Percentiles rank a stretch among this genome's conserved stretches.
Evolutionary conservation across 768 basidiomycete genomes (phyloP).

Genomic region (Myochromella boudieri): DNA sequence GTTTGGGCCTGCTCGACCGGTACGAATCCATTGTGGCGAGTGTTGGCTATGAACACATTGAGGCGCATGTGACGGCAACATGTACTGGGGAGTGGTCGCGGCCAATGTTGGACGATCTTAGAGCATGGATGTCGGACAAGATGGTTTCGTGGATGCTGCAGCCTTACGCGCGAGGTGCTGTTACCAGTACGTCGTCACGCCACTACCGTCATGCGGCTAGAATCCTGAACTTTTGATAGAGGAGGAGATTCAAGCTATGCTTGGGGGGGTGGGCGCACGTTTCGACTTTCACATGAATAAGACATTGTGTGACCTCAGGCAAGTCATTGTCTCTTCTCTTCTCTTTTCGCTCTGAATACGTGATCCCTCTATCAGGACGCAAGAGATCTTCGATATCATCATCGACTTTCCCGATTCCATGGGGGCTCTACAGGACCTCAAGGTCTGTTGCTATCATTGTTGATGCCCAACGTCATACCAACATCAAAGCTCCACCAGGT

Average conservation of each 20-base stretch:
- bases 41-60: slow-evolving; percentile 86
- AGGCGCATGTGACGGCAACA: slow-evolving; percentile 62
- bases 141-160: slow-evolving; percentile 85
- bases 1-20: slow-evolving; percentile 75
- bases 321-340: slow-evolving; percentile 16
- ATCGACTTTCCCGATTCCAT: slow-evolving; percentile 89
- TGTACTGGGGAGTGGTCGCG: slow-evolving; percentile 72
- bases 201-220: no score
- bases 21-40: slow-evolving; percentile 82
- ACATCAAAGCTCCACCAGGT: slow-evolving; percentile 36
- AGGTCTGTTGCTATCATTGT: slow-evolving; percentile 39
- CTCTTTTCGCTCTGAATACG: not conserved
- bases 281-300: slow-evolving; percentile 95
- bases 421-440: slow-evolving; percentile 83
- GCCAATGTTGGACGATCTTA: slow-evolving; percentile 58
- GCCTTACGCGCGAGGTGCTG: slow-evolving; percentile 71
- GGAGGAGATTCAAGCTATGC: slow-evolving; percentile 68
- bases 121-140: slow-evolving; percentile 76
- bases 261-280: slow-evolving; percentile 75
- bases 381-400: slow-evolving; percentile 95
- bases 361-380: slow-evolving; percentile 40
- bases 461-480: not conserved
- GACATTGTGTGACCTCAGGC: slow-evolving; percentile 86
- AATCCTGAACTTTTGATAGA: no score
- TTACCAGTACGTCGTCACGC: slow-evolving; percentile 41